These are phyloP conservation scores for Rhodotorula toruloides DNA, from an alignment of 768 basidiomycete species.

Conservation along the genomic window DNA sequence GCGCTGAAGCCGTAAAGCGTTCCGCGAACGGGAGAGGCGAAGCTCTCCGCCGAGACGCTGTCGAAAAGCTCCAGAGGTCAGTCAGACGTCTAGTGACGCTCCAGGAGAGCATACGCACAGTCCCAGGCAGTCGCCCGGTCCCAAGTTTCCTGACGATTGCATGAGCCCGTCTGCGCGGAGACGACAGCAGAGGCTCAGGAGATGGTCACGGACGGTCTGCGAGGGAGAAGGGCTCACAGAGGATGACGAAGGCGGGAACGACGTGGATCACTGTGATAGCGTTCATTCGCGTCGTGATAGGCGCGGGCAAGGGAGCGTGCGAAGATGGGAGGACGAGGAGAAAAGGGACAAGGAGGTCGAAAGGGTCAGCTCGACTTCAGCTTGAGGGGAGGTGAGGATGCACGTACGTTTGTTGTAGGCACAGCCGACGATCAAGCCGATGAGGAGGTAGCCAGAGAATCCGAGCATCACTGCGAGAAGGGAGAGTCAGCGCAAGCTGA, in stretches of 20 bases:
- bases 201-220: not conserved
- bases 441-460: constrained; percentile 54
- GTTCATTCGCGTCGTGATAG: not conserved
- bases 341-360: too few species aligned
- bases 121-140: constrained; percentile 61
- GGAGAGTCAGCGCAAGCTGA: not conserved
- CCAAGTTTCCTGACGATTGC: constrained; percentile 14
- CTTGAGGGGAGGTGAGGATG: constrained; percentile 21
- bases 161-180: not conserved
- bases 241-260: constrained; percentile 64
- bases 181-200: too few species aligned
- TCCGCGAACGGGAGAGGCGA: constrained; percentile 59
- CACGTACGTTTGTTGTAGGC: constrained; percentile 53
- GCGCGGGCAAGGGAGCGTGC: not conserved
- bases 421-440: constrained; percentile 56
- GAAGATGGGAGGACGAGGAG: not conserved
- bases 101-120: not conserved
- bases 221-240: constrained; percentile 53
- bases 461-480: constrained; percentile 14
- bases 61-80: too few species aligned
- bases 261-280: constrained; percentile 52
- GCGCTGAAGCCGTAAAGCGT: too few species aligned
- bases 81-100: constrained; percentile 51
- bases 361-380: not conserved
- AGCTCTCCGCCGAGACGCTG: constrained; percentile 53